Evolutionary conservation across 148 eudicot species (phyloP), one percentile per base, ranked within the genome.

Genomic region (Fallopia convolvulus): DNA sequence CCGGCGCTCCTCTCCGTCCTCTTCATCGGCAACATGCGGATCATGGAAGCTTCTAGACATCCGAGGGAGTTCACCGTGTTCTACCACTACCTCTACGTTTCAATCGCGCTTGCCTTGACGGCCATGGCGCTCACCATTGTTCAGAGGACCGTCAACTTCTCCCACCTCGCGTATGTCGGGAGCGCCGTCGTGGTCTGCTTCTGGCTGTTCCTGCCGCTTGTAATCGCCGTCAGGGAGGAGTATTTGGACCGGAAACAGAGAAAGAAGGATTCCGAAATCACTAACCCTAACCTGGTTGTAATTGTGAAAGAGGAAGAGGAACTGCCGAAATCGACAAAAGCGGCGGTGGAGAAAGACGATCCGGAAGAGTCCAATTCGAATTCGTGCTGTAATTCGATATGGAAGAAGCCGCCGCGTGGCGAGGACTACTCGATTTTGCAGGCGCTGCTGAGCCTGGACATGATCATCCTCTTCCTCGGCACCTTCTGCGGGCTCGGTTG

Each of bases 351-450:
- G 74, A 46, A 73, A 60, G 23, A 40, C 8, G 26, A 44, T 0
- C 13, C 2, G 6, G 44, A 46, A 6, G 42, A 30, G 14, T 4
- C 26, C 18, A 39, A 2, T 36, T 70, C 84, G 3, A 39, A 2
- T 36, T 70, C 84, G 1, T 85, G 84, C 36, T 77, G 80, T 17
- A 18, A 12, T 1, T 40, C 78, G 20, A 78, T 88, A 0, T 84
- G 70, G 72, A 70, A 81, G 7, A 80, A 79, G 30, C 90, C 90
- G 0, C 44, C 77, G 21, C 79, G 90, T 75, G 90, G 90, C 5
- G 89, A 88, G 42, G 89, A 88, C 36, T 88, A 84, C 56, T 77
- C 87, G 2, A 88, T 88, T 21, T 40, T 84, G 11, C 90, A 88
- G 76, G 89, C 89, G 8, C 70, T 88, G 4, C 52, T 88, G 0